Percentiles rank a stretch among this genome's conserved stretches.
Evolutionary conservation across 768 basidiomycete genomes (phyloP).

Genomic region (Phallus indusiatus): DNA sequence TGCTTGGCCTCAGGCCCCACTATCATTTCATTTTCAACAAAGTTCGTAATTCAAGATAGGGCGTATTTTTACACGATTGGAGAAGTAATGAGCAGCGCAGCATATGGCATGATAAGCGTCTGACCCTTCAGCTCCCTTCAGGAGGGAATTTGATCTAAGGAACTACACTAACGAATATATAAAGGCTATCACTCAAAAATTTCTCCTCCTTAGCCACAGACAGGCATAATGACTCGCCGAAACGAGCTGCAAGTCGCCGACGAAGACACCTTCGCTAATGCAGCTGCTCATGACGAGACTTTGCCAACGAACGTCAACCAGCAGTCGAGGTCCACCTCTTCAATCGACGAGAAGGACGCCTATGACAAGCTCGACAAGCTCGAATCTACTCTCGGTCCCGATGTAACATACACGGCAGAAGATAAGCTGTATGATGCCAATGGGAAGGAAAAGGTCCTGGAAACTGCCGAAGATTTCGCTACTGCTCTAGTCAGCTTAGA

Average conservation of each 20-base stretch:
- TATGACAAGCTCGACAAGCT: neutral
- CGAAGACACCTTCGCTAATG: neutral
- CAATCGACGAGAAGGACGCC: neutral
- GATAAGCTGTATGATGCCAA: neutral
- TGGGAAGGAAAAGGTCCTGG: neutral
- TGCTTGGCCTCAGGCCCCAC: too few relatives aligned
- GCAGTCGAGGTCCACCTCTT: neutral
- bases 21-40: too few relatives aligned
- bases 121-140: too few relatives aligned
- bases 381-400: neutral
- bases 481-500: neutral
- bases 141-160: too few relatives aligned
- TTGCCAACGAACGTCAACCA: neutral
- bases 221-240: neutral
- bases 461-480: neutral
- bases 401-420: neutral
- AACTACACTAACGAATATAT: too few relatives aligned
- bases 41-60: too few relatives aligned
- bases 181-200: too few relatives aligned
- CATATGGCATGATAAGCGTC: too few relatives aligned
- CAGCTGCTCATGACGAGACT: neutral
- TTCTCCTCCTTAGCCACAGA: too few relatives aligned
- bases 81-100: too few relatives aligned
- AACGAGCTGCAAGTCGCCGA: neutral
- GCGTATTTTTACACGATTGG: too few relatives aligned